Conservation (phyloP, 2,329 filamentous ascomycete genomes). For the Colletotrichum cordylinicola region DNA sequence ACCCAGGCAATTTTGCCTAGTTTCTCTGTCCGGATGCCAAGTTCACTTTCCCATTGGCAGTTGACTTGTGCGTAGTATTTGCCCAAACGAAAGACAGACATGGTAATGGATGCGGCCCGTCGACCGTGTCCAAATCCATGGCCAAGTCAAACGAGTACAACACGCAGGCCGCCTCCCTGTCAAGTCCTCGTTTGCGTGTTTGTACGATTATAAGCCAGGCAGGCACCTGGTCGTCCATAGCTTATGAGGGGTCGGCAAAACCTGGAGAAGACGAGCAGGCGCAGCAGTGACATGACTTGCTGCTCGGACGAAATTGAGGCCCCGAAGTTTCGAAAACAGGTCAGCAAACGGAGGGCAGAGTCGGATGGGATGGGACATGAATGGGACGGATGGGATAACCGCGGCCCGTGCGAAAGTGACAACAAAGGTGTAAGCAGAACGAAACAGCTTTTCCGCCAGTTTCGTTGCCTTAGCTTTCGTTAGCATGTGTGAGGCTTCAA, state of each 20-base stretch:
- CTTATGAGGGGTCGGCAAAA: not conserved
- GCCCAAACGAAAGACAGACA: not conserved
- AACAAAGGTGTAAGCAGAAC: constrained; percentile 4
- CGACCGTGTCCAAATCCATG: not conserved
- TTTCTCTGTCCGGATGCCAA: not conserved
- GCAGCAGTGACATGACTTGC: not conserved
- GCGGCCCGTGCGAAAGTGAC: constrained; percentile 17
- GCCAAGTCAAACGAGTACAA: not conserved
- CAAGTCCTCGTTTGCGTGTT: not conserved
- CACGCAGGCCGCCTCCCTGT: not conserved
- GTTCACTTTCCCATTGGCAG: not conserved
- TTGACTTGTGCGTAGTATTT: not conserved
- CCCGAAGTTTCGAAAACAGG: not conserved
- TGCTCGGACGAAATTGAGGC: constrained; percentile 15
- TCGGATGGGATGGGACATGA: not conserved
- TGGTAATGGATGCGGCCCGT: not conserved
- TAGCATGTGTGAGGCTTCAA: not conserved
- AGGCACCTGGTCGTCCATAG: not conserved
- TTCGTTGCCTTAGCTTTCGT: not conserved
- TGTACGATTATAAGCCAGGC: not conserved
- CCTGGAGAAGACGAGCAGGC: not conserved
- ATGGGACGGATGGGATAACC: constrained; percentile 1
- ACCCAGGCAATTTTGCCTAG: not conserved
- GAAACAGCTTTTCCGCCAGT: constrained; percentile 2
- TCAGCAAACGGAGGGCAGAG: not conserved